These are phyloP conservation scores for Starmera amethionina DNA, from an alignment of 805 yeast species.

Conservation along the genomic window DNA sequence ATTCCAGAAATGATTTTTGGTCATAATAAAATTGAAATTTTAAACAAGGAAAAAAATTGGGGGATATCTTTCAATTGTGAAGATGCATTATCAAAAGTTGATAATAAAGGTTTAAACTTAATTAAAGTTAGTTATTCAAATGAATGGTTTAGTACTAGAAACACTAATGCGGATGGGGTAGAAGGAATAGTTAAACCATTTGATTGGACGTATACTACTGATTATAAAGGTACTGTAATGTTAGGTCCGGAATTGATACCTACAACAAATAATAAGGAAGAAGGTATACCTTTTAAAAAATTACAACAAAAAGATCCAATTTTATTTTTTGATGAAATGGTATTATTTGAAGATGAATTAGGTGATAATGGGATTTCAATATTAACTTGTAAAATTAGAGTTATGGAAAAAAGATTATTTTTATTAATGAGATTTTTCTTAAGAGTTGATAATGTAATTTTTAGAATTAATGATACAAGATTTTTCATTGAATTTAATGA, in stretches of 20 bases:
- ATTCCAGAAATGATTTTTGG: conserved; percentile 98
- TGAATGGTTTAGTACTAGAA: conserved; percentile 53
- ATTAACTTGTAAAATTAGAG: conserved; percentile 70
- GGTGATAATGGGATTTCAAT: conserved; percentile 93
- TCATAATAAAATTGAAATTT: conserved; percentile 53
- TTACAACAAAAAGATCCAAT: conserved; percentile 75
- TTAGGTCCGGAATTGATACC: conserved; percentile 5
- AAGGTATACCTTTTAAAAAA: conserved; percentile 58
- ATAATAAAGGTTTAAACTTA: conserved; percentile 38
- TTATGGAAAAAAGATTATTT: conserved; percentile 74
- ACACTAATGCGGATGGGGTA: conserved; percentile 30
- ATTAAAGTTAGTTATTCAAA: conserved; percentile 77
- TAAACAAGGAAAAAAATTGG: conserved; percentile 30
- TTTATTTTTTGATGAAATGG: conserved; percentile 78
- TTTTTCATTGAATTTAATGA: conserved; percentile 69
- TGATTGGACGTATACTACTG: conserved; percentile 94
- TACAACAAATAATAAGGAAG: conserved; percentile 3
- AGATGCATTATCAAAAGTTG: conserved; percentile 60
- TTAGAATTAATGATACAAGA: conserved; percentile 79
- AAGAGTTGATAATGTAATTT: conserved; percentile 82
- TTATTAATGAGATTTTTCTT: conserved; percentile 70
- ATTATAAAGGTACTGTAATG: conserved; percentile 53
- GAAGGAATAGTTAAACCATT: conserved; percentile 66
- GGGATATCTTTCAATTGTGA: conserved; percentile 60
- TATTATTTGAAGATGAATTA: conserved; percentile 86